phyloP scores from a whole-genome alignment of 2,329 filamentous ascomycete genomes.

The Neodidymelliopsis sp. region DNA sequence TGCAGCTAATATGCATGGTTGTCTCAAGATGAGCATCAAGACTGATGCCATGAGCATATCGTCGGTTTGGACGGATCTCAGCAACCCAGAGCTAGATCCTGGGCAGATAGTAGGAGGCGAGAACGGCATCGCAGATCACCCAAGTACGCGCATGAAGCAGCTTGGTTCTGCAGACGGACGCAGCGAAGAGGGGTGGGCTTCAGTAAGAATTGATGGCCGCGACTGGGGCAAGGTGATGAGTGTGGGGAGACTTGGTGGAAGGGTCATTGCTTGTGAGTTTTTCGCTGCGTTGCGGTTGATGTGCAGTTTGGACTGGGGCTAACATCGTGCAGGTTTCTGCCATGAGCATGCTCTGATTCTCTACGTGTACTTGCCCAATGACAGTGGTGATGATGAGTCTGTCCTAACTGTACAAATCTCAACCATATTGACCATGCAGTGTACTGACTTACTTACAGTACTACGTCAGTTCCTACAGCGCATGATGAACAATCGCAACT shows the following conservation, averaged over 20 bases:
- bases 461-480: constrained; percentile 65
- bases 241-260: constrained; percentile 85
- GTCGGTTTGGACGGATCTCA: constrained; percentile 83
- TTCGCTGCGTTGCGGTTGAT: neutral
- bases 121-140: constrained; percentile 75
- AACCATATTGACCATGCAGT: neutral
- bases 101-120: constrained; percentile 72
- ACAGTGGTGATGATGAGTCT: constrained; percentile 73
- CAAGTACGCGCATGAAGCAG: constrained; percentile 77
- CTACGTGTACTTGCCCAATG: constrained; percentile 81
- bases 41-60: constrained; percentile 87
- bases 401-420: constrained; percentile 72
- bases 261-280: constrained; percentile 84
- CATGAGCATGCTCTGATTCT: constrained; percentile 81
- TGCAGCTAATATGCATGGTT: constrained; percentile 93
- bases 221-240: constrained; percentile 96
- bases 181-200: constrained; percentile 85
- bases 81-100: constrained; percentile 87
- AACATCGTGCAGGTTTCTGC: constrained; percentile 64
- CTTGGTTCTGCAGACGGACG: constrained; percentile 64
- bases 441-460: constrained; percentile 53
- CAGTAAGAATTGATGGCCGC: constrained; percentile 86
- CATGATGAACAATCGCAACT: constrained; percentile 20
- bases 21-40: constrained; percentile 77
- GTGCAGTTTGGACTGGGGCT: constrained; percentile 6